Evolutionary conservation across 2,329 filamentous ascomycete species (phyloP).

Genomic region (Rutstroemia sp.): DNA sequence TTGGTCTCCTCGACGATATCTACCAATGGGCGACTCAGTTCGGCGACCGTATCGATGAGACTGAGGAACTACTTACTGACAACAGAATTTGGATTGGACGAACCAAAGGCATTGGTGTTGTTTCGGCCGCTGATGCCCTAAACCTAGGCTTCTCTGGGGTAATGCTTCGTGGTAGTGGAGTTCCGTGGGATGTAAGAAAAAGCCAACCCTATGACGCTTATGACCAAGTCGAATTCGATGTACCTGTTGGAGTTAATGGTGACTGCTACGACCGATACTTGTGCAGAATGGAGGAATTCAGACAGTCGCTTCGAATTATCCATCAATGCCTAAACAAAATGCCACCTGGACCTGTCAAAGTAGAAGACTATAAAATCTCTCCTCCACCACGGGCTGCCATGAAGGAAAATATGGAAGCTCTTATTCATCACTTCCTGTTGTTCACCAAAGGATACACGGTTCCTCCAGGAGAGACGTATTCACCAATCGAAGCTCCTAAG

Average conservation of each 20-base stretch:
- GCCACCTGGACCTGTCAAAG: constrained; percentile 85
- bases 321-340: constrained; percentile 99
- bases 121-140: constrained; percentile 85
- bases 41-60: constrained; percentile 96
- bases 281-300: constrained; percentile 99
- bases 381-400: constrained; percentile 94
- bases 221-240: constrained; percentile 95
- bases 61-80: constrained; percentile 95
- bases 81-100: constrained; percentile 99
- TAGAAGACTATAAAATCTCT: constrained; percentile 98
- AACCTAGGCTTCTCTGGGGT: constrained; percentile 96
- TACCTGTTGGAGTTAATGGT: constrained; percentile 91
- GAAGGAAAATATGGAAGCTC: constrained; percentile 99
- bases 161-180: constrained; percentile 94
- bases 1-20: constrained; percentile 94
- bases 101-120: constrained; percentile 84
- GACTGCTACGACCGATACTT: constrained; percentile 99
- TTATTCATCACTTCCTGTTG: constrained; percentile 98
- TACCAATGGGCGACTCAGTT: constrained; percentile 99
- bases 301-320: constrained; percentile 95
- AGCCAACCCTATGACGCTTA: constrained; percentile 96
- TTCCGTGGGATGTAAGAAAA: constrained; percentile 96
- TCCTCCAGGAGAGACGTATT: constrained; percentile 96
- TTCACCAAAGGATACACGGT: constrained; percentile 99
- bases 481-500: constrained; percentile 97